A percentile compares a stretch with the other conserved stretches of the same genome.
Evolutionary conservation across 1,284 basidiomycete genomes (phyloP).

Genomic region (Inonotus obliquus): DNA sequence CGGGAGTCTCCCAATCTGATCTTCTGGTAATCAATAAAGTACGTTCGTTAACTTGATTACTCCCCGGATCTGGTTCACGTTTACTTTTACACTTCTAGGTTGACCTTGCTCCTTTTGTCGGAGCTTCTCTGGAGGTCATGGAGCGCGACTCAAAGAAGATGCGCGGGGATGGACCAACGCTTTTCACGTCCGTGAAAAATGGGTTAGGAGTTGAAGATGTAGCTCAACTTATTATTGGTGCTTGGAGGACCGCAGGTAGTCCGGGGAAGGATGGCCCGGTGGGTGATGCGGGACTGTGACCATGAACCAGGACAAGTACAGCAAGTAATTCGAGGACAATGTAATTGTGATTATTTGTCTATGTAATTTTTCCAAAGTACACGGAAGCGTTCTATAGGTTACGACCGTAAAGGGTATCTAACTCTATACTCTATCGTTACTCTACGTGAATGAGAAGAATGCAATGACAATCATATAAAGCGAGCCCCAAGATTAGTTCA

Average conservation of each 20-base stretch:
- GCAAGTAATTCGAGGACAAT: too few relatives aligned
- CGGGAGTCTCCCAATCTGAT: conserved; percentile 94
- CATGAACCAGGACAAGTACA: not conserved
- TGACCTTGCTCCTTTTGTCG: conserved; percentile 90
- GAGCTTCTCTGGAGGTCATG: conserved; percentile 94
- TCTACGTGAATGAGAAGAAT: too few relatives aligned
- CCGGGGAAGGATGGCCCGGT: conserved; percentile 57
- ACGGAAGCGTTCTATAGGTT: not conserved
- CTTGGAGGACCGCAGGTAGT: conserved; percentile 77
- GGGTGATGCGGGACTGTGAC: conserved; percentile 25
- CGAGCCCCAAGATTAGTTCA: too few relatives aligned
- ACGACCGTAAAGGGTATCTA: too few relatives aligned
- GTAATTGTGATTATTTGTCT: not conserved
- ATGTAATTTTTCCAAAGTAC: not conserved
- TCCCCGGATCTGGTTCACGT: not conserved
- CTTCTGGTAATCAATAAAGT: conserved; percentile 95
- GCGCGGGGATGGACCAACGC: conserved; percentile 90
- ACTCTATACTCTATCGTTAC: too few relatives aligned
- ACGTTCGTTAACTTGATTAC: conserved; percentile 4
- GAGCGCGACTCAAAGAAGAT: conserved; percentile 88
- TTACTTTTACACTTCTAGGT: conserved; percentile 51
- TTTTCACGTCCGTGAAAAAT: conserved; percentile 87
- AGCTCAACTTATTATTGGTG: conserved; percentile 77
- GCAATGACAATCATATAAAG: too few relatives aligned
- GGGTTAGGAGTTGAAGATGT: conserved; percentile 81